A percentile compares a stretch with the other conserved stretches of the same genome.
Conservation (phyloP, 495 filamentous ascomycete genomes). For the Trichoderma reesei region DNA sequence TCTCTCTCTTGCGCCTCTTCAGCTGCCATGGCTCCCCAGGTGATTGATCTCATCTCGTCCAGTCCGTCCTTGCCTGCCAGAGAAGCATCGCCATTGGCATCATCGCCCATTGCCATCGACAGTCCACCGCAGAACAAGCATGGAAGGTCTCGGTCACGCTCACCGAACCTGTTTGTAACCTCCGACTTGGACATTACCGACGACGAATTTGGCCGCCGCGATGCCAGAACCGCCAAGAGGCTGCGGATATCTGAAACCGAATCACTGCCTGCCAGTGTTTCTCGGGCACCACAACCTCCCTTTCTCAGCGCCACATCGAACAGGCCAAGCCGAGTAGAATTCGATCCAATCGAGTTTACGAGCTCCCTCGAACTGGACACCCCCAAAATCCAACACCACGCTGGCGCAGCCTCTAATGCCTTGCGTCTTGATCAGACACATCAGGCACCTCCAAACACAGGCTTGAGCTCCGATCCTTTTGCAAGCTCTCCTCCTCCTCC, state of each 20-base stretch:
- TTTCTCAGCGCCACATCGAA: background rate
- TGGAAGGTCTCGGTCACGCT: background rate
- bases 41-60: conserved; percentile 10
- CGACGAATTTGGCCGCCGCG: background rate
- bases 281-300: background rate
- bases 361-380: background rate
- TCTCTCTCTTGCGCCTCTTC: too few species aligned
- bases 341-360: background rate
- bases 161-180: background rate
- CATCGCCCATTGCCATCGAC: background rate
- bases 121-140: background rate
- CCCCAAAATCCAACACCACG: background rate
- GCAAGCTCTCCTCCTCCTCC: conserved; percentile 16
- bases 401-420: background rate
- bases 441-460: background rate
- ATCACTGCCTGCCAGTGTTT: background rate
- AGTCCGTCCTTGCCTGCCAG: background rate
- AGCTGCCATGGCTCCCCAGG: background rate
- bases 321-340: background rate
- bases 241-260: background rate
- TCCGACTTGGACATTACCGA: background rate
- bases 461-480: conserved; percentile 10
- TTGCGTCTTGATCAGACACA: background rate
- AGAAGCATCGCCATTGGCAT: background rate
- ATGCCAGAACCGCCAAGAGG: background rate